Base-by-base conservation (phyloP, 352 stramenopile genomes). In the Globisporangium abappressorium region DNA sequence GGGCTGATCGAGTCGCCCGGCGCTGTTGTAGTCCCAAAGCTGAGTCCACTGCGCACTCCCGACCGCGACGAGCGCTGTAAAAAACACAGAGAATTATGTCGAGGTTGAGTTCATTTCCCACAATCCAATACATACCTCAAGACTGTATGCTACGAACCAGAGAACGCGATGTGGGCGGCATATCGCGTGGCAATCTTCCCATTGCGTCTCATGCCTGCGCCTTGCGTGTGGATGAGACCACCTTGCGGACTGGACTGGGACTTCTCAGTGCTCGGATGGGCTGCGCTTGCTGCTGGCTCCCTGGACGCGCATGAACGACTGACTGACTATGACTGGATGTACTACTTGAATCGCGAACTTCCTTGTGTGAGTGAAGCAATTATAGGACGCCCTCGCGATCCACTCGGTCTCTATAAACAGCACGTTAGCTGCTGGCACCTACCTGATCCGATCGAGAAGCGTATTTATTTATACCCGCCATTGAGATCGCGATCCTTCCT, bases 11-110 rank as follows among this genome's bases (percentile, higher is more conserved):
- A 15, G 41, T 0, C 33, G 65, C 34, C 24, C 41, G 15, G 2
- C 60, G 43, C 20, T 46, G 65, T 30, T 66, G 58, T 74, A 74
- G 33, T 79, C 71, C 76, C 80, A 91, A 18, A 88, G 66, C 30
- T 77, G 75, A 14, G 70, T 84, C 82, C 84, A 92, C 30, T 91
- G 79, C 8, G 71, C 77, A 57, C 71, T 36, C 3, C 53, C 57
- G 5, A 34, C 26, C 0, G 47, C 14, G 1, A 57, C 22, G 15
- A 71, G 43, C 6, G 53, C 55, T 71, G 30, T 7, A 66, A 8
- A 49, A 11, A 49, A 56, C 2, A 20, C 2, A 60, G 11, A 28
- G 30, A 5, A 33, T 33, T 33, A 5, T 6, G 30, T 22, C 26
- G 7, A 28, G 20, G 9, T 18, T 55, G 22, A 30, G 8, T 7